These are phyloP conservation scores for Penicillium freii DNA, from an alignment of 2,329 filamentous ascomycete genomes.

Conservation along the genomic window DNA sequence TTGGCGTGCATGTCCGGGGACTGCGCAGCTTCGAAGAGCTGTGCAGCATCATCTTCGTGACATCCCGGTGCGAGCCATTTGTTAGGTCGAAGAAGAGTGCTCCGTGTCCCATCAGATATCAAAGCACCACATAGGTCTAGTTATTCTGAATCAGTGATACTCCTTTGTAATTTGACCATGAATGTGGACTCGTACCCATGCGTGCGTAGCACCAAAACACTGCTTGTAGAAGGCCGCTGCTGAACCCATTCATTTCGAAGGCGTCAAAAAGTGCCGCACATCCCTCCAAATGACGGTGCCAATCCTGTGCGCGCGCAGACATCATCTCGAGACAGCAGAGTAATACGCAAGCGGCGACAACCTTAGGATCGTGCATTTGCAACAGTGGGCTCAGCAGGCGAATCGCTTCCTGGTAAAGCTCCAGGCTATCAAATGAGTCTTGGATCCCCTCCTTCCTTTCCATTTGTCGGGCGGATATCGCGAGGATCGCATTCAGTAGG, in stretches of 20 bases:
- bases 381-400: conserved; percentile 50
- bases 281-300: conserved; percentile 57
- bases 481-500: conserved; percentile 52
- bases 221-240: conserved; percentile 52
- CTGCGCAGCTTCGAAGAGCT: too few relatives aligned
- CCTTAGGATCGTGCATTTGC: conserved; percentile 48
- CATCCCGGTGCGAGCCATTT: too few relatives aligned
- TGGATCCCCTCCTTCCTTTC: conserved; percentile 50
- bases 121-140: too few relatives aligned
- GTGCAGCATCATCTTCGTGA: too few relatives aligned
- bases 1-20: too few relatives aligned
- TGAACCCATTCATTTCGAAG: conserved; percentile 52
- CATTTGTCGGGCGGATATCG: conserved; percentile 54
- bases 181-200: conserved; percentile 46
- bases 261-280: conserved; percentile 55
- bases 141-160: too few relatives aligned
- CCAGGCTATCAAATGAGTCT: conserved; percentile 51
- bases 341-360: conserved; percentile 55
- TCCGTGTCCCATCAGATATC: too few relatives aligned
- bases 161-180: background rate
- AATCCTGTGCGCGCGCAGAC: conserved; percentile 50
- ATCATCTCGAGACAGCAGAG: conserved; percentile 58
- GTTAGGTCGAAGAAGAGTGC: too few relatives aligned
- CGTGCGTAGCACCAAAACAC: conserved; percentile 60
- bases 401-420: conserved; percentile 55